Percentiles rank a stretch among this genome's conserved stretches.
Conservation (phyloP, 1,139 yeast species). For the Yamadazyma kanchanaburiensis region DNA sequence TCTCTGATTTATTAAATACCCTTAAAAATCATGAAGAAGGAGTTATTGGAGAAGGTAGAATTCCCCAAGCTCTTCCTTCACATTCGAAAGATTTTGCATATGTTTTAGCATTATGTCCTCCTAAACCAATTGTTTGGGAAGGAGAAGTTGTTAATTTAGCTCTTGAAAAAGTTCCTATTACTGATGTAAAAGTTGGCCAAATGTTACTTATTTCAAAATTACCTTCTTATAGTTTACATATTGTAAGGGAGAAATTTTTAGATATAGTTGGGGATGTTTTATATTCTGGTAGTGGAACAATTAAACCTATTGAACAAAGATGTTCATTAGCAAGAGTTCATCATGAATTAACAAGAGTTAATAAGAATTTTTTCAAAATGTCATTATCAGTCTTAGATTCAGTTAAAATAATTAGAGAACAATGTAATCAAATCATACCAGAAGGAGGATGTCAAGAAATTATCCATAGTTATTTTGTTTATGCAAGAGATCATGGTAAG, state of each 20-base stretch:
- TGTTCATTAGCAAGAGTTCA: slow-evolving; percentile 77
- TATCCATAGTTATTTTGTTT: slow-evolving; percentile 71
- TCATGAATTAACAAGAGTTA: slow-evolving; percentile 64
- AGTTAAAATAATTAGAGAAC: slow-evolving; percentile 51
- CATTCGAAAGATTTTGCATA: slow-evolving; percentile 50
- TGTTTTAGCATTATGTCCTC: slow-evolving; percentile 71
- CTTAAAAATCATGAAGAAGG: slow-evolving; percentile 15
- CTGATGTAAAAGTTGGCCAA: slow-evolving; percentile 63
- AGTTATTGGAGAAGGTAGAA: slow-evolving; percentile 14
- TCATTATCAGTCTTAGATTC: slow-evolving; percentile 66
- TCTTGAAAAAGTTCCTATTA: slow-evolving; percentile 41
- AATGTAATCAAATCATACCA: slow-evolving; percentile 33
- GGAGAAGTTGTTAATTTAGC: slow-evolving; percentile 68
- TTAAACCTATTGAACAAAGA: slow-evolving; percentile 52
- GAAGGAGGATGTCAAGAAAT: slow-evolving; percentile 71
- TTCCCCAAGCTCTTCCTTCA: slow-evolving; percentile 16
- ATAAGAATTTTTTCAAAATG: slow-evolving; percentile 67
- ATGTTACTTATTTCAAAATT: slow-evolving; percentile 60
- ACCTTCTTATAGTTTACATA: slow-evolving; percentile 36
- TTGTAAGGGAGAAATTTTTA: slow-evolving; percentile 41
- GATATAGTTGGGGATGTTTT: slow-evolving; percentile 55
- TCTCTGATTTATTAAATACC: slow-evolving; percentile 28
- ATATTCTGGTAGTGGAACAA: slow-evolving; percentile 32
- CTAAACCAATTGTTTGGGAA: slow-evolving; percentile 88
- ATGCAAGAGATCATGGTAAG: slow-evolving; percentile 81